phyloP scores from a whole-genome alignment of 345 rosid genomes.

The Camelina hispida region DNA sequence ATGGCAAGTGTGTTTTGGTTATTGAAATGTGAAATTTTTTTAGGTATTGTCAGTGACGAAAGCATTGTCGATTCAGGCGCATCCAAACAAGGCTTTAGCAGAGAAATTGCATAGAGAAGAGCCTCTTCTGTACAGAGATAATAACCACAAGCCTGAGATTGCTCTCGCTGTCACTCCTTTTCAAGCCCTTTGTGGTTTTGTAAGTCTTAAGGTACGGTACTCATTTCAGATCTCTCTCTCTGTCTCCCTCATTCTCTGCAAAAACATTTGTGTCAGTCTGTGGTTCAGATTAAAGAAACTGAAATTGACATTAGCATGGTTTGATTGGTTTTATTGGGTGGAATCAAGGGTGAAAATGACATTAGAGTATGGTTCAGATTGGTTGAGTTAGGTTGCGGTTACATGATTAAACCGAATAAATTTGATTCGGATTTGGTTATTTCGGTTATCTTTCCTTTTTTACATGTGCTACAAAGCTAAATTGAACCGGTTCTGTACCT shows the following conservation, averaged over 20 bases:
- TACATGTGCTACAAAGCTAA: no score
- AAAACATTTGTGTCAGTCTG: background rate
- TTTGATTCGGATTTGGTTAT: no score
- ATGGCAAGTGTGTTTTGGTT: background rate
- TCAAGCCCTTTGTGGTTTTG: conserved; percentile 92
- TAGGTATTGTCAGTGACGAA: conserved; percentile 91
- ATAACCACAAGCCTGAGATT: conserved; percentile 96
- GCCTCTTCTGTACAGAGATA: conserved; percentile 75
- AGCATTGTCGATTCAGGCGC: conserved; percentile 97
- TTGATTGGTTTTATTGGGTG: background rate
- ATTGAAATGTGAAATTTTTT: background rate
- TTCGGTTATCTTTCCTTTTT: no score
- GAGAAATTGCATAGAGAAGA: conserved; percentile 64
- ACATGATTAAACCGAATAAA: no score
- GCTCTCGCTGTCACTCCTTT: conserved; percentile 92
- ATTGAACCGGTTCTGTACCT: no score
- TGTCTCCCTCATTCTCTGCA: background rate
- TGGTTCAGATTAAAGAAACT: background rate
- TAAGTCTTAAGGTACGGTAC: conserved; percentile 69
- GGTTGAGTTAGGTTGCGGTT: no score
- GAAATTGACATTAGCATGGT: background rate
- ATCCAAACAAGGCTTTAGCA: conserved; percentile 88
- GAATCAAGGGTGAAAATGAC: no score
- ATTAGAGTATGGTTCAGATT: no score
- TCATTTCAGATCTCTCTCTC: conserved; percentile 23